Evolutionary conservation across 805 yeast genomes (phyloP).

Genomic region (Hanseniaspora pseudoguilliermondii): DNA sequence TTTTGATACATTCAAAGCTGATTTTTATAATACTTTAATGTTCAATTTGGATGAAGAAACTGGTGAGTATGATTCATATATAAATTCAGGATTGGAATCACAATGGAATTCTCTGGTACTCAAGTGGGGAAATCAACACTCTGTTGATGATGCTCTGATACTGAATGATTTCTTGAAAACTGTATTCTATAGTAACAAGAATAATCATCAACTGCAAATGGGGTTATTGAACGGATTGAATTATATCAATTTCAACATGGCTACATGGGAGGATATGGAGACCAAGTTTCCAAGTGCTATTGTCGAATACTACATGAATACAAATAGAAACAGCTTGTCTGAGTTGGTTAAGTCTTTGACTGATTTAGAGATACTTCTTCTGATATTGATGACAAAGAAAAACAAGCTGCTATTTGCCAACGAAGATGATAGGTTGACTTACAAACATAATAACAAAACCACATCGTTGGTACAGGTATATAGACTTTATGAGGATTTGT

Average conservation of each 20-base stretch:
- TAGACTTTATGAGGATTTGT: neutral
- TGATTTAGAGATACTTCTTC: constrained; percentile 55
- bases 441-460: neutral
- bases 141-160: constrained; percentile 20
- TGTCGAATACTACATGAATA: constrained; percentile 23
- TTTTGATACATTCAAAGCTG: constrained; percentile 38
- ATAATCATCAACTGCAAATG: neutral
- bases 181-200: neutral
- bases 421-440: neutral
- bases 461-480: neutral
- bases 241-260: neutral
- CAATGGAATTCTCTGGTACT: neutral
- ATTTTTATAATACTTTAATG: constrained; percentile 33
- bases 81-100: neutral
- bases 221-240: constrained; percentile 12
- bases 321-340: constrained; percentile 20
- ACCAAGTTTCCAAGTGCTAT: neutral
- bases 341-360: constrained; percentile 36
- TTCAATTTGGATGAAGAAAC: constrained; percentile 24
- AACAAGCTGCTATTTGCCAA: neutral
- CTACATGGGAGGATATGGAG: neutral
- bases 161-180: neutral
- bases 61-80: constrained; percentile 13
- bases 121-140: neutral
- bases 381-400: constrained; percentile 59